phyloP scores from a whole-genome alignment of 257 asterid genomes.

The Paraleonurus japonicus region DNA sequence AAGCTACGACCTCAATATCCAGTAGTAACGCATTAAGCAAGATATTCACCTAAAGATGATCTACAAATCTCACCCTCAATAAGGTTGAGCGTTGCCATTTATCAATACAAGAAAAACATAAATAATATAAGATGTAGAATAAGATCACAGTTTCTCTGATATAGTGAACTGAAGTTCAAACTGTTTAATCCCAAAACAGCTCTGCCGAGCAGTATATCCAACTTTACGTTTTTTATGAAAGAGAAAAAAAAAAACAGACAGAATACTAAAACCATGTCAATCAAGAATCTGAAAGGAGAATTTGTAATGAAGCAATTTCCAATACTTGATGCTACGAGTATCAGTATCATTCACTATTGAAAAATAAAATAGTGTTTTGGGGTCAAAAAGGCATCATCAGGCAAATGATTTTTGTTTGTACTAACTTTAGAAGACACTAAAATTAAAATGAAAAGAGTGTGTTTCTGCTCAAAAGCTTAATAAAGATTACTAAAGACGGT shows the following conservation, averaged over 20 bases:
- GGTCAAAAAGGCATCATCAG: background rate
- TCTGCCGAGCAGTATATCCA: background rate
- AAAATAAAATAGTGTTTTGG: background rate
- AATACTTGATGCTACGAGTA: constrained; percentile 1
- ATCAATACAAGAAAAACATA: background rate
- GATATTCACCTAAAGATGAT: background rate
- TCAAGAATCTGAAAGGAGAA: background rate
- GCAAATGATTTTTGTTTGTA: background rate
- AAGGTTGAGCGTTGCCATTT: background rate
- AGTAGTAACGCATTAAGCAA: background rate
- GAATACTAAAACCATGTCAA: background rate
- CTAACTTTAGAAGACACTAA: background rate
- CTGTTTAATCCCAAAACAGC: background rate
- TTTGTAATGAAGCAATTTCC: background rate
- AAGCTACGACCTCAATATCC: constrained; percentile 11
- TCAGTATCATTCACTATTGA: background rate
- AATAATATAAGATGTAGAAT: background rate
- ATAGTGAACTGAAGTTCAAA: background rate
- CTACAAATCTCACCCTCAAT: background rate
- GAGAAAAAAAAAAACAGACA: background rate
- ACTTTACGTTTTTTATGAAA: background rate
- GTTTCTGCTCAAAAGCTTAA: constrained; percentile 2
- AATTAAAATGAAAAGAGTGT: background rate
- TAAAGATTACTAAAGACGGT: constrained; percentile 24
- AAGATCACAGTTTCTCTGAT: background rate